Base-by-base conservation (phyloP, 2,329 filamentous ascomycete genomes). In the Myotisia sp. region DNA sequence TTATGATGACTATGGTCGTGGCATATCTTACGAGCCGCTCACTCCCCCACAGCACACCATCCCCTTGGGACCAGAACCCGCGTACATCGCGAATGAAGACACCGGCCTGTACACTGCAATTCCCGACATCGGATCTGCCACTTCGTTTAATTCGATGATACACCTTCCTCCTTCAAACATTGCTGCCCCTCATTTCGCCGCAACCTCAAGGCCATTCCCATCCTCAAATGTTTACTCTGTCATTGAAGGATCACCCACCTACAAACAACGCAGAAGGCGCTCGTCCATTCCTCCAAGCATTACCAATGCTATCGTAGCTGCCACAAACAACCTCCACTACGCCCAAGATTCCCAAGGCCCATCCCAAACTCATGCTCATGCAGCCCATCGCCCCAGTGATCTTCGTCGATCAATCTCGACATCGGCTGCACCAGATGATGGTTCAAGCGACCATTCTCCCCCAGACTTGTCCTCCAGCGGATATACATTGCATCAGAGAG, bases 41-140 rank as follows among this genome's bases (percentile, higher is more conserved):
- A 98, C 90, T 0, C 90, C 90, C 38, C 90, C 90, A 10, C 90
- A 95, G 56, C 84, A 94, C 59, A 74, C 81, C 9, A 63, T 90
- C 39, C 76, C 73, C 42, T 77, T 93, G 45, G 74, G 79, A 40
- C 71, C 79, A 26, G 90, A 98, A 65, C 85, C 90, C 6, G 84
- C 90, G 6, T 98, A 95, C 64, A 93, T 98, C 56, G 84, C 87
- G 42, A 94, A 94, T 55, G 90, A 98, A 63, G 90, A 95, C 58
- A 93, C 87, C 29, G 86, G 86, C 39, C 70, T 95, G 30, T 95
- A 94, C 69, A 87, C 85, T 34, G 86, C 83, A 28, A 92, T 95
- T 47, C 85, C 87, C 7, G 87, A 95, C 50, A 77, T 92, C 52
- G 52, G 54, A n/a, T 68, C 82, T 40, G 69, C 76, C 38, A 74